Evolutionary conservation across 176 grass and related monocot species (phyloP).

Genomic region (Olyra latifolia): DNA sequence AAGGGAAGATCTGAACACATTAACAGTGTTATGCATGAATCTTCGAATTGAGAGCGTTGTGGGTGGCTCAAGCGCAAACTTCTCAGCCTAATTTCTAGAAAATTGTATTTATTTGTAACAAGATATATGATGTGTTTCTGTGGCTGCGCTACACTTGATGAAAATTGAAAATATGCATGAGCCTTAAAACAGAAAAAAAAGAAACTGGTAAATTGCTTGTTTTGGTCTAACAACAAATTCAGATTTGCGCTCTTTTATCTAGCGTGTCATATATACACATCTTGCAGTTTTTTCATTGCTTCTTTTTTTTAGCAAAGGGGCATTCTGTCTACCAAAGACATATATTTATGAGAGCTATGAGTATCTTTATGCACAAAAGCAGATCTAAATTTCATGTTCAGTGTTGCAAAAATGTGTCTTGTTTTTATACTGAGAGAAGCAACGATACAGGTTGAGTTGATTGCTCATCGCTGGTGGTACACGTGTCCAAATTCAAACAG

Average conservation of each 20-base stretch:
- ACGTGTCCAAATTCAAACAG: background rate
- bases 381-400: background rate
- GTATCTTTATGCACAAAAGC: conserved; percentile 1
- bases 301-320: background rate
- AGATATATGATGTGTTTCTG: background rate
- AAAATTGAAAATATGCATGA: background rate
- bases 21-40: background rate
- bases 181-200: background rate
- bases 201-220: background rate
- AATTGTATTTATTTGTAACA: background rate
- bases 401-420: background rate
- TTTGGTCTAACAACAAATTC: background rate
- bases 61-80: background rate
- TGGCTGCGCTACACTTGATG: background rate
- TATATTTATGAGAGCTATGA: background rate
- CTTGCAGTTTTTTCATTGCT: background rate
- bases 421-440: background rate
- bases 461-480: too few relatives aligned
- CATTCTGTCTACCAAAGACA: background rate
- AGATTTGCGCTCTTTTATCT: background rate
- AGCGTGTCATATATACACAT: background rate
- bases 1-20: conserved; percentile 1
- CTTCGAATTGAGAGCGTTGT: background rate
- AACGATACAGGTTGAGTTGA: background rate
- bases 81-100: background rate